Evolutionary conservation across 768 basidiomycete species (phyloP), one percentile per base, ranked within the genome.

Genomic region (Lactarius sp.): DNA sequence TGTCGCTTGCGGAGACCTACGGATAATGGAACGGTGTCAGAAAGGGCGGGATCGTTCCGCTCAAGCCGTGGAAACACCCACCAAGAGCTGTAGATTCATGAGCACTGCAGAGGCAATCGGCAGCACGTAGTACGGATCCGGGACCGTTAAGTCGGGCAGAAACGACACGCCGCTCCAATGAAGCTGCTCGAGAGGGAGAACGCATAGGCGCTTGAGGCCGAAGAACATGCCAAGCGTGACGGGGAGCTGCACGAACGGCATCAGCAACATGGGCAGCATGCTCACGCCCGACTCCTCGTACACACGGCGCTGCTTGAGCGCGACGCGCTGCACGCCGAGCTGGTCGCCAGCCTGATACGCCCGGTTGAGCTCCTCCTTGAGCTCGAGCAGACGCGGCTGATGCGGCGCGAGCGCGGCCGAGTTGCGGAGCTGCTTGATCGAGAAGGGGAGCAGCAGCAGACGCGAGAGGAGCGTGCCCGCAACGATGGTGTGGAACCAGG

Each of bases 401-500:
- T 86, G 76, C 9, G 85, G 83, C 4, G 81, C 79, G 64, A 94
- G 75, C 16, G 81, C 79, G 2, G 86, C 81, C 2, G 83, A 76
- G 68, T 84, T 83, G 62, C 81, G 83, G 65, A 85, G 72, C 57
- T 80, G 80, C 59, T 77, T 76, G 54, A 92, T 75, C 31, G 81
- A 75, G 68, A 88, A 75, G 2, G 89, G 90, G 56, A 91, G 72
- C 52, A 89, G 78, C 54, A 80, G 52, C 20, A 81, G 54, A 22
- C 88, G 85, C 78, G 87, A 84, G 70, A 85, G 70, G 12, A 87
- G 59, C 33, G 86, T 83, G 34, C 85, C 84, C 5, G 75, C 77
- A 50, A 92, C 74, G 74, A 94, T 90, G 53, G 91, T 88, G 79
- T 85, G 84, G 77, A 90, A 90, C 92, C 93, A 94, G 0, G 88